Evolutionary conservation across 176 grass and related monocot genomes (phyloP), one percentile per base, ranked within the genome.

Genomic region (Elymus sibiricus): DNA sequence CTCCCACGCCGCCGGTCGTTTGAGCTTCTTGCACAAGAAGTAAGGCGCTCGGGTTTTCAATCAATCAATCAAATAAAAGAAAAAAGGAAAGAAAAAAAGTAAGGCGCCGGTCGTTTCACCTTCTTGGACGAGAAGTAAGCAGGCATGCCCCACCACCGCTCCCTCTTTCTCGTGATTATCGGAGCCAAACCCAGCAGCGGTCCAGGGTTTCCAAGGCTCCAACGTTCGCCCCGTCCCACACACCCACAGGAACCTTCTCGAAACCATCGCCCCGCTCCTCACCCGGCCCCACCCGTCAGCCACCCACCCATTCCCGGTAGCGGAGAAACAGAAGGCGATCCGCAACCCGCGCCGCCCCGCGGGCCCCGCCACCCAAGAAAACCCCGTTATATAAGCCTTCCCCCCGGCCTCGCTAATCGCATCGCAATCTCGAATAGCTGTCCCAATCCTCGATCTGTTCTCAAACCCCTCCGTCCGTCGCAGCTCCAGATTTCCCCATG

Each of bases 221-320:
- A 72, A 75, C 72, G 72, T 49, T 58, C 37, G 17, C 43, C 32
- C 9, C 4, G 51, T 74, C 79, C 3, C 71, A 16, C 39, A 2
- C 40, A 44, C 39, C 39, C 78, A 78, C 25, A 39, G 64, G 83
- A 68, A 87, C 10, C 80, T 79, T 83, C 85, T 74, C 38, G 80
- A 83, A 83, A 22, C 75, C 80, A 25, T 66, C 84, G 21, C 6
- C 51, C n/a, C 32, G 3, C 13, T 9, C 1, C 39, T 6, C 3
- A 10, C 24, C 39, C 38, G 29, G 10, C 59, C 76, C 59, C 76
- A 73, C 82, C 51, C 82, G 42, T 22, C 31, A 58, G 56, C 16
- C 34, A 11, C 13, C 39, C 17, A 9, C 39, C 55, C 74, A 29
- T 40, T 8, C 71, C 37, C 6, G 43, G 71, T 75, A 66, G 10